Evolutionary conservation across 768 basidiomycete species (phyloP).

Genomic region (Agrocybe praecox): DNA sequence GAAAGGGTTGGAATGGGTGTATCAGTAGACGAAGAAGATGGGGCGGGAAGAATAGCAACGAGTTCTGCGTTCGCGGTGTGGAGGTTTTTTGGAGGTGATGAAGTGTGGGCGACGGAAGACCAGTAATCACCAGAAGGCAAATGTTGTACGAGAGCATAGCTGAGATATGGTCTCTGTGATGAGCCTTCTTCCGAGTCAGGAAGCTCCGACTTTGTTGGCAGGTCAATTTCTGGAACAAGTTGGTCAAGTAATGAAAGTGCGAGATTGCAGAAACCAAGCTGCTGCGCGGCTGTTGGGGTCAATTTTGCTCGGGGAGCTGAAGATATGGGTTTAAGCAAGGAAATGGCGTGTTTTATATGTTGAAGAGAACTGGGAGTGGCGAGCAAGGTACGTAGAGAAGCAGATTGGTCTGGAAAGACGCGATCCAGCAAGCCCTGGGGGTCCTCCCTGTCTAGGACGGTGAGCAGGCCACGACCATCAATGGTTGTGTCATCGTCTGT

Average conservation of each 20-base stretch:
- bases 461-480: slow-evolving; percentile 22
- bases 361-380: slow-evolving; percentile 14
- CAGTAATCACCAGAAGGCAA: slow-evolving; percentile 80
- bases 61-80: slow-evolving; percentile 74
- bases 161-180: slow-evolving; percentile 39
- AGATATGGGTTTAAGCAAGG: slow-evolving; percentile 68
- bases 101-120: slow-evolving; percentile 56
- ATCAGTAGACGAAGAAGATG: slow-evolving; percentile 41
- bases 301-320: slow-evolving; percentile 65
- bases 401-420: slow-evolving; percentile 58
- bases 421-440: slow-evolving; percentile 79
- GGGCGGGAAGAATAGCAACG: slow-evolving; percentile 70
- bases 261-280: slow-evolving; percentile 74
- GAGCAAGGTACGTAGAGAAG: slow-evolving; percentile 22
- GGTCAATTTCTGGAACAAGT: slow-evolving; percentile 54
- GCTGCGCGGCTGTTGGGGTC: slow-evolving; percentile 66
- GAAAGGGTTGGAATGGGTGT: slow-evolving; percentile 50
- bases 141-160: slow-evolving; percentile 80
- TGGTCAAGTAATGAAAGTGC: slow-evolving; percentile 75
- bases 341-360: slow-evolving; percentile 56
- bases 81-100: slow-evolving; percentile 40
- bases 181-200: slow-evolving; percentile 20
- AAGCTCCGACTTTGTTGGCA: slow-evolving; percentile 46
- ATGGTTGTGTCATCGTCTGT: slow-evolving; percentile 20
- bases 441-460: slow-evolving; percentile 41